phyloP scores from a whole-genome alignment of 768 basidiomycete genomes.

The Trametes villosa region DNA sequence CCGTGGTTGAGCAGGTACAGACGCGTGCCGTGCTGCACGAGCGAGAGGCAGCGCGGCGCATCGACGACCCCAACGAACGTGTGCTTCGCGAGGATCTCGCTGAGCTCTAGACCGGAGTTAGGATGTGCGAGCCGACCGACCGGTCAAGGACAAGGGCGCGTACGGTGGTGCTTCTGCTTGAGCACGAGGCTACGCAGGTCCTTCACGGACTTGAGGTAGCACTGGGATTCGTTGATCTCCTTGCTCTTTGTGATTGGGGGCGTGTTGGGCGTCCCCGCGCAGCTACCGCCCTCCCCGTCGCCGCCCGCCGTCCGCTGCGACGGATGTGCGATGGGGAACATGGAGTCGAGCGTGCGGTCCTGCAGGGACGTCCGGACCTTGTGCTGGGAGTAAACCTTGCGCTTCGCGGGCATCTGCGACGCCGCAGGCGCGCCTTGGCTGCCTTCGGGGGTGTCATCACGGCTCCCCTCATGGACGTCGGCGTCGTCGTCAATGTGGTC shows the following conservation, averaged over 20 bases:
- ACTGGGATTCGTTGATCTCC: conserved; percentile 76
- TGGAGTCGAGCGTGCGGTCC: conserved; percentile 92
- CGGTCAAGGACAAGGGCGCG: conserved; percentile 29
- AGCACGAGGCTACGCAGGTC: conserved; percentile 61
- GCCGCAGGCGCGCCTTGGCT: neutral
- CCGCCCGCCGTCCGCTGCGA: conserved; percentile 19
- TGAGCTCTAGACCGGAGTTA: conserved; percentile 58
- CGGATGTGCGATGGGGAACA: conserved; percentile 71
- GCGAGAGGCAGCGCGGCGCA: conserved; percentile 66
- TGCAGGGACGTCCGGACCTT: conserved; percentile 90
- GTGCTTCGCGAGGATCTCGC: conserved; percentile 84
- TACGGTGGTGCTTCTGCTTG: conserved; percentile 73
- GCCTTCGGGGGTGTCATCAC: neutral
- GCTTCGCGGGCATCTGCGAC: conserved; percentile 32
- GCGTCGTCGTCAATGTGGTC: conserved; percentile 33
- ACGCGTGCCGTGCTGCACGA: conserved; percentile 87
- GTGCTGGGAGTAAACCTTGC: conserved; percentile 71
- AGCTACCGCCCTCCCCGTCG: conserved; percentile 13
- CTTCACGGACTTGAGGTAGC: conserved; percentile 74
- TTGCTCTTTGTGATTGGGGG: conserved; percentile 36
- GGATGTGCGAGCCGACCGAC: neutral
- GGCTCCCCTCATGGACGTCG: neutral
- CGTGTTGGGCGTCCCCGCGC: conserved; percentile 47
- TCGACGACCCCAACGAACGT: conserved; percentile 94
- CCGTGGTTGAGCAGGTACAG: conserved; percentile 90